Conservation (phyloP, 768 basidiomycete species). For the Royoungia palumana region DNA sequence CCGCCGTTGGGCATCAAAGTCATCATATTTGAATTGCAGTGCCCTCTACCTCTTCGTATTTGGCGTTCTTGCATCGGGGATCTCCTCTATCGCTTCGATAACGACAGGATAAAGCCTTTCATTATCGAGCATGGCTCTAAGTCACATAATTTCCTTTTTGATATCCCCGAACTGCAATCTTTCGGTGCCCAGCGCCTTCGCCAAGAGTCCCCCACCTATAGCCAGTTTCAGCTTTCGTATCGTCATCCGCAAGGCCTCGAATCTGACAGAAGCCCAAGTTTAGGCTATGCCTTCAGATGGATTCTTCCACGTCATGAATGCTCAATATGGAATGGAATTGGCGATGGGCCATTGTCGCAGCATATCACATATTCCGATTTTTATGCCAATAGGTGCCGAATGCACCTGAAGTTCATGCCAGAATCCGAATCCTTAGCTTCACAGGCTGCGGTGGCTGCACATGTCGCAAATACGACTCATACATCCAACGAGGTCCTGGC, state of each 20-base stretch:
- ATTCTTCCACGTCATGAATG: background rate
- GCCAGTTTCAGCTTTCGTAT: too few relatives aligned
- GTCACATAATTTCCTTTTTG: background rate
- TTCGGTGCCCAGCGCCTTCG: background rate
- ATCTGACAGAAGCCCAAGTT: constrained; percentile 5
- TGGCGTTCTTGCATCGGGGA: constrained; percentile 12
- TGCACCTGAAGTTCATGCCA: too few relatives aligned
- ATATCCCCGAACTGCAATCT: constrained; percentile 26
- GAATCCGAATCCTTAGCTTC: too few relatives aligned
- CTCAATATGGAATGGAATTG: background rate
- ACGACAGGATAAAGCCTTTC: too few relatives aligned
- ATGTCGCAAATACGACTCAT: constrained; percentile 13
- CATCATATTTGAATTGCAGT: constrained; percentile 31
- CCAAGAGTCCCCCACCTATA: too few relatives aligned
- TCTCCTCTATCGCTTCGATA: too few relatives aligned
- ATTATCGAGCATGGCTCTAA: background rate
- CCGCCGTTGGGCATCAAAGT: constrained; percentile 20
- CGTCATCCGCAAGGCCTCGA: too few relatives aligned
- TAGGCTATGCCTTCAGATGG: constrained; percentile 16
- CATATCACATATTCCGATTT: constrained; percentile 29
- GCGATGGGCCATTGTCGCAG: constrained; percentile 26
- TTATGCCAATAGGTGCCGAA: constrained; percentile 13
- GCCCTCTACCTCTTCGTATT: constrained; percentile 6
- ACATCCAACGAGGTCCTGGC: too few relatives aligned
- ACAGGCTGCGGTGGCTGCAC: too few relatives aligned